Conservation (phyloP, 495 filamentous ascomycete genomes). For the Penicillium turbatum region DNA sequence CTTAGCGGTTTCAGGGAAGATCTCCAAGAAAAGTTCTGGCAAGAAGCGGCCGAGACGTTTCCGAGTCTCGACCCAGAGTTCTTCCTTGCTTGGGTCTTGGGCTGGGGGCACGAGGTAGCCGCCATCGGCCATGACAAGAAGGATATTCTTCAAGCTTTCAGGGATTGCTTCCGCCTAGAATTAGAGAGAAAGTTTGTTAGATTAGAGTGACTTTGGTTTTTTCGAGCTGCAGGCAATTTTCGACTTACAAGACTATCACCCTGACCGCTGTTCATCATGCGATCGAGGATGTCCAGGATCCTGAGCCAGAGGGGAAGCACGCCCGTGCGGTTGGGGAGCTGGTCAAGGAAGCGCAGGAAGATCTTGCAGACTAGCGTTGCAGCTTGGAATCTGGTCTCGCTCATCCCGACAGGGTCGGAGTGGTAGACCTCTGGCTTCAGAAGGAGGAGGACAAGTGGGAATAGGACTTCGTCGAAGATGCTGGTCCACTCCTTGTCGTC, state of each 20-base stretch:
- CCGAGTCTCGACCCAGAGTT: conserved; percentile 66
- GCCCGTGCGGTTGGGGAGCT: conserved; percentile 79
- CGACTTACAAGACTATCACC: conserved; percentile 76
- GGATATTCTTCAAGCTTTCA: conserved; percentile 92
- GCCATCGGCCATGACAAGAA: conserved; percentile 90
- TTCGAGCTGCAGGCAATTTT: neutral
- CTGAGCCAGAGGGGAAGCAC: conserved; percentile 90
- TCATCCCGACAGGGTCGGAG: conserved; percentile 88
- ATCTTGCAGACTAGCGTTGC: conserved; percentile 90
- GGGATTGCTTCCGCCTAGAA: conserved; percentile 86
- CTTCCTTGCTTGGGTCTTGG: conserved; percentile 40
- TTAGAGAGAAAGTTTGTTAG: conserved; percentile 8
- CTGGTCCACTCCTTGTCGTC: conserved; percentile 89
- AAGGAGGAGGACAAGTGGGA: conserved; percentile 84
- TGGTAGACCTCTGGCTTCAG: conserved; percentile 96
- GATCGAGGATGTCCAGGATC: conserved; percentile 92
- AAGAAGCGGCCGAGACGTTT: conserved; percentile 87
- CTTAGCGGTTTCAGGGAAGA: conserved; percentile 41
- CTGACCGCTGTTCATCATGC: conserved; percentile 94
- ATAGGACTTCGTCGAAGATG: conserved; percentile 91
- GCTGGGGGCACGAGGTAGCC: conserved; percentile 73
- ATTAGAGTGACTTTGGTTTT: neutral
- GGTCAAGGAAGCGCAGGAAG: conserved; percentile 88
- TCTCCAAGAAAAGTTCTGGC: conserved; percentile 60
- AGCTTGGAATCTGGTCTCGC: conserved; percentile 87